Conservation (phyloP, 2,329 filamentous ascomycete species). For the Aspergillus sp. region DNA sequence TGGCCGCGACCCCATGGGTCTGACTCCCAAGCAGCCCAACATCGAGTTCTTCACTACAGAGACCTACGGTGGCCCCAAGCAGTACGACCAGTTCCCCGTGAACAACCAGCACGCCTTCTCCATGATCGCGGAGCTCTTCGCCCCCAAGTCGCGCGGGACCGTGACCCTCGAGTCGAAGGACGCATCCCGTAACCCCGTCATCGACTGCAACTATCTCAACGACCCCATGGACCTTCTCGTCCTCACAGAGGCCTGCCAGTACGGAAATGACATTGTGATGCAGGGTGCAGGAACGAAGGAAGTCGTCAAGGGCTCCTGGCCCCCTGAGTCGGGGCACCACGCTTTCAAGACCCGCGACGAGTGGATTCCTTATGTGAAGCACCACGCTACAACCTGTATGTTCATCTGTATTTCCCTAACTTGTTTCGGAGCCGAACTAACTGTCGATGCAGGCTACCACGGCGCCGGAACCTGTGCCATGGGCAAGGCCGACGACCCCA, state of each 20-base stretch:
- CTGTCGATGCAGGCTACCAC: constrained; percentile 49
- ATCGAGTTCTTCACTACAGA: constrained; percentile 62
- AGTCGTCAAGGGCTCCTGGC: constrained; percentile 62
- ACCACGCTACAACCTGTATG: constrained; percentile 62
- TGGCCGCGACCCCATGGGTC: constrained; percentile 63
- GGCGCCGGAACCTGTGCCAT: constrained; percentile 59
- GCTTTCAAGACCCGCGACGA: constrained; percentile 54
- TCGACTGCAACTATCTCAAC: constrained; percentile 59
- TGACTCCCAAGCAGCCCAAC: constrained; percentile 40
- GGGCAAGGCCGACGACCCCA: constrained; percentile 48
- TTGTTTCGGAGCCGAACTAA: too few relatives aligned
- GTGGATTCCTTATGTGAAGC: constrained; percentile 58
- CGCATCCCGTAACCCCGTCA: constrained; percentile 53
- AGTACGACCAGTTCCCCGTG: neutral
- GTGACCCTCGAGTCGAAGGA: constrained; percentile 54
- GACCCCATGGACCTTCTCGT: constrained; percentile 61
- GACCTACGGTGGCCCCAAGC: constrained; percentile 51
- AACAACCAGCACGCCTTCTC: constrained; percentile 52
- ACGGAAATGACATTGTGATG: constrained; percentile 62
- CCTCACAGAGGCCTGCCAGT: constrained; percentile 58
- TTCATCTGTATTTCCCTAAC: constrained; percentile 1
- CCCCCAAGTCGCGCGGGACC: constrained; percentile 56
- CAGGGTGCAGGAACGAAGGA: constrained; percentile 53
- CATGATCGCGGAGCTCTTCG: constrained; percentile 59
- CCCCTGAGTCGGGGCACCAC: constrained; percentile 53